phyloP scores from a whole-genome alignment of 2,329 filamentous ascomycete genomes.

The Neofusicoccum laricinum region DNA sequence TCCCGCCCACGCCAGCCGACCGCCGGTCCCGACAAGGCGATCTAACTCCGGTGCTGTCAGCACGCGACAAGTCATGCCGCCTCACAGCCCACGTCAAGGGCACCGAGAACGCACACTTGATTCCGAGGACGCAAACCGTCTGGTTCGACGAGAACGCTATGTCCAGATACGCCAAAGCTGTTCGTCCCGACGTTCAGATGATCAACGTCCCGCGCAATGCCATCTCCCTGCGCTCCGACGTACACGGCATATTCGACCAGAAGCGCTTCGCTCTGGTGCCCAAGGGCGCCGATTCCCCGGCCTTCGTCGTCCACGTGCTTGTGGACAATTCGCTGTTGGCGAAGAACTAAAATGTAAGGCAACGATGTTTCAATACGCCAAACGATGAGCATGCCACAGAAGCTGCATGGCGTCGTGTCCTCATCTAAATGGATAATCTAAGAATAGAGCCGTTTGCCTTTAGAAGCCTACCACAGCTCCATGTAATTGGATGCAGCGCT shows the following conservation, averaged over 20 bases:
- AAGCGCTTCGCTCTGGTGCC: conserved; percentile 22
- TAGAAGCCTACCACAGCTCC: too few relatives aligned
- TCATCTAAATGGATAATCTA: too few relatives aligned
- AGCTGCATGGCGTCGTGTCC: too few relatives aligned
- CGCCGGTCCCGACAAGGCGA: conserved; percentile 13
- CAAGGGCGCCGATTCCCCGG: conserved; percentile 3
- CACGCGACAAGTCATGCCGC: conserved; percentile 21
- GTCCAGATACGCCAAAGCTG: conserved; percentile 19
- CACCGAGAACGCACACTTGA: conserved; percentile 23
- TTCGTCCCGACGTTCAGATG: conserved; percentile 9
- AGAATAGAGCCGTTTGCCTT: too few relatives aligned
- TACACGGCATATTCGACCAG: conserved; percentile 23
- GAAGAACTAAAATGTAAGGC: too few relatives aligned
- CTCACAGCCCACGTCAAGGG: conserved; percentile 22
- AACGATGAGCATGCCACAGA: too few relatives aligned
- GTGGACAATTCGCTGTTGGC: background rate
- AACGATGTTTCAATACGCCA: too few relatives aligned
- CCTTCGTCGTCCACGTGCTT: conserved; percentile 19
- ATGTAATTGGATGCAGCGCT: too few relatives aligned
- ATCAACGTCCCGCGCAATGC: conserved; percentile 21
- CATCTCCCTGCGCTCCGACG: conserved; percentile 22
- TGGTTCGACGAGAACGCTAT: conserved; percentile 25
- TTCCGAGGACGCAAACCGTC: conserved; percentile 21
- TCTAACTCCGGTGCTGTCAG: conserved; percentile 11
- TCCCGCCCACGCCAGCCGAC: background rate